A percentile compares a stretch with the other conserved stretches of the same genome.
Evolutionary conservation across 148 eudicot species (phyloP).

Genomic region (Camellia japonica): DNA sequence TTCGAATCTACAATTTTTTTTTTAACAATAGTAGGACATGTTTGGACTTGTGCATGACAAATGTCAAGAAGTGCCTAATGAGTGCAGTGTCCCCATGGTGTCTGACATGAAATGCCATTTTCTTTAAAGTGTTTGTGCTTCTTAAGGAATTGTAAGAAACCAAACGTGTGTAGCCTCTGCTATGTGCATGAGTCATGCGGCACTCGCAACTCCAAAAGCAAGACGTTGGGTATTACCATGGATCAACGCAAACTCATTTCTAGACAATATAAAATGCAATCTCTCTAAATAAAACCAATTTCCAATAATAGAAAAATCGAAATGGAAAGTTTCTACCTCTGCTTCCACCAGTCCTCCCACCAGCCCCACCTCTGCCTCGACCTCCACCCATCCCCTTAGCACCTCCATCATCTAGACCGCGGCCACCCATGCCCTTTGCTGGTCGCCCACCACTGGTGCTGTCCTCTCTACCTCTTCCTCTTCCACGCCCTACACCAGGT

Average conservation of each 20-base stretch:
- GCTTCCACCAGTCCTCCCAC: conserved; percentile 49
- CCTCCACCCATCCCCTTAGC: conserved; percentile 45
- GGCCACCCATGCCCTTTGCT: conserved; percentile 52
- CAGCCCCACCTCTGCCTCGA: conserved; percentile 58
- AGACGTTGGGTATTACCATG: neutral
- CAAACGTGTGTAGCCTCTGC: no score
- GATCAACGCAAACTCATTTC: neutral
- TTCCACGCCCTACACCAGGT: conserved; percentile 86
- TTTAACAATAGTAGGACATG: no score
- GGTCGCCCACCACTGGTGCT: conserved; percentile 49
- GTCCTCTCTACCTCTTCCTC: conserved; percentile 84
- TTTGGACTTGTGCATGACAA: no score
- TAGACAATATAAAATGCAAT: neutral
- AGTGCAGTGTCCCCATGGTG: no score
- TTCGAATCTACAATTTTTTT: no score
- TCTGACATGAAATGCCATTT: no score
- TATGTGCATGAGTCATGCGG: neutral
- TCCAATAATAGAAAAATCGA: neutral
- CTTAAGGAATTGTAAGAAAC: no score
- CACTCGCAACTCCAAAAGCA: neutral
- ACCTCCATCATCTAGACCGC: conserved; percentile 68
- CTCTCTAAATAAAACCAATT: neutral
- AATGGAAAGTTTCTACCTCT: conserved; percentile 34
- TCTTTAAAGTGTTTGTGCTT: no score
- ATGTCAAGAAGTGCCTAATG: no score